Evolutionary conservation across 345 rosid genomes (phyloP).

Genomic region (Sonneratia alba): DNA sequence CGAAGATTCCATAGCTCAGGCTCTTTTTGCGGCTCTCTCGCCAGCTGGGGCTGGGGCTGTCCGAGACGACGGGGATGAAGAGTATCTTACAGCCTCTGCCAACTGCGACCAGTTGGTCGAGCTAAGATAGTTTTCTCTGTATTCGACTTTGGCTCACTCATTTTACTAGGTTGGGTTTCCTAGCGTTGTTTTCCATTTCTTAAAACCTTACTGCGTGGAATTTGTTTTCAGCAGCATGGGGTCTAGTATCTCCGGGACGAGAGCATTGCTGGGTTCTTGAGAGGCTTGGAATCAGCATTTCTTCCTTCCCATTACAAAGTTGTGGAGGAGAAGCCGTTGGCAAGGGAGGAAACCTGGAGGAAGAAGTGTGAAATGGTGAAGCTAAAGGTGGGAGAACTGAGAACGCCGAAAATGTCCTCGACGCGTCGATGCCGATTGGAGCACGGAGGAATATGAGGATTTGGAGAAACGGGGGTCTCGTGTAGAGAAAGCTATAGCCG

Average conservation of each 20-base stretch:
- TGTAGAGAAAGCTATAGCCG: background rate
- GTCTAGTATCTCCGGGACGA: background rate
- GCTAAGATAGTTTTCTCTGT: no score
- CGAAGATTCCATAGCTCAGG: no score
- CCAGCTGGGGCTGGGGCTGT: background rate
- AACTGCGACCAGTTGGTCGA: no score
- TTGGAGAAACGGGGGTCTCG: background rate
- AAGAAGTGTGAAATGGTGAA: background rate
- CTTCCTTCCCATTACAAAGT: background rate
- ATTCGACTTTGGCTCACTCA: no score
- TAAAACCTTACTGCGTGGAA: no score
- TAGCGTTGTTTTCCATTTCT: no score
- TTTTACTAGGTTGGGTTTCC: no score
- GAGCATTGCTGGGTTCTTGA: background rate
- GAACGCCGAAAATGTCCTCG: background rate
- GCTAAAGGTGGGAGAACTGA: background rate
- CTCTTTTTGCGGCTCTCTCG: background rate
- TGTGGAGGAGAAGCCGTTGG: background rate
- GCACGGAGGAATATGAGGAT: background rate
- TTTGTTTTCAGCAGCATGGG: background rate
- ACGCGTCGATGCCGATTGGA: background rate
- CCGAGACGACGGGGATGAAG: background rate
- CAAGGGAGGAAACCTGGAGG: background rate
- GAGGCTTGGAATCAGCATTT: background rate
- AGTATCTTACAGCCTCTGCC: background rate